Evolutionary conservation across 108 stramenopile genomes (phyloP), one percentile per base, ranked within the genome.

Genomic region (Stephanodiscus minutulus): DNA sequence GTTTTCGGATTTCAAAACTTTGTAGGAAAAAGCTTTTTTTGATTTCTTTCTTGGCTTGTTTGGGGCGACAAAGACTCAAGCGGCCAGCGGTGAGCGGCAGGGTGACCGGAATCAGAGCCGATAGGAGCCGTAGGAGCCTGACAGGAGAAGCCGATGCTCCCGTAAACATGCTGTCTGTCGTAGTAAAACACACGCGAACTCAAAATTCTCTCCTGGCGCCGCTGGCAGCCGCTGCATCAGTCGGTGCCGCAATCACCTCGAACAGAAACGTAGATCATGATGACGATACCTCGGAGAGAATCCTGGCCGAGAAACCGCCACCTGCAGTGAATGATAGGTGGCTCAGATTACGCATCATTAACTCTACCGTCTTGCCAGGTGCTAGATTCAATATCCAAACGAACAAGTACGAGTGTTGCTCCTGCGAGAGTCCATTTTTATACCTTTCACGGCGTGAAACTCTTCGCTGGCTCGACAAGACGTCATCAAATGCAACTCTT

Each of bases 401-500:
- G 22, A 52, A 20, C 7, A 52, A 20, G 7, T 4, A 52, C 17
- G 7, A 21, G 50, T 10, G 20, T 24, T 52, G 50, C 50, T 52
- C 50, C 50, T 52, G 50, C 50, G 24, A 52, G 50, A 24, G 24
- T 7, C 50, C 50, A 20, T 21, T 24, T 52, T 6, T 18, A 52
- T 52, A 60, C 28, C 58, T 60, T 7, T 36, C n/a, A 18, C 22
- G 24, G 1, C 58, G 28, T 25, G 27, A 60, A 36, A 60, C 58
- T 20, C 24, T 60, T 31, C 20, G 35, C 29, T 36, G 29, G 58
- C 35, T 60, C 7, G 35, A 36, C 58, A 31, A 60, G 8, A 60
- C 58, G 24, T 25, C 58, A 11, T 36, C 58, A 28, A 36, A 31
- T 20, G 58, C 24, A 60, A 24, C 58, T 7, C 58, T 60, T 18